Base-by-base conservation (phyloP, 257 asterid species). In the Catharanthus roseus region DNA sequence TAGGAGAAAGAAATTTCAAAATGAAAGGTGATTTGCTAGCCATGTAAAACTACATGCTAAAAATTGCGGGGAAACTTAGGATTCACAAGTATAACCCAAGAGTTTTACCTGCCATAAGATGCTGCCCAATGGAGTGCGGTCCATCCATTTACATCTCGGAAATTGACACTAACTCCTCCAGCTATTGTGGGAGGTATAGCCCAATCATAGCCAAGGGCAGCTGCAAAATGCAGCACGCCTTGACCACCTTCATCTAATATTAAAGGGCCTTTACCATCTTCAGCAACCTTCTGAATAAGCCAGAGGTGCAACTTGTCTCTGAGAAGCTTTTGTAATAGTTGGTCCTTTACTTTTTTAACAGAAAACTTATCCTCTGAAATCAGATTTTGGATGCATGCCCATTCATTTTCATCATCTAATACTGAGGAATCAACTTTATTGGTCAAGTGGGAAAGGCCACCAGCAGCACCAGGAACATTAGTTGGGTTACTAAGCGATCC, bases 61-160 rank as follows among this genome's bases (percentile, higher is more conserved):
- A 10, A 56, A 12, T 28, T 62, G 33, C 18, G 34, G 24, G n/a
- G 15, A 61, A 24, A 62, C 16, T 0, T 2, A 33, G 24, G 6
- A 34, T 62, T 62, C 18, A 8, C 23, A 34, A 16, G 45, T 33
- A 34, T 4, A 34, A 10, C 29, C 29, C 47, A 36, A 34, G 41
- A 62, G 6, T 19, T 16, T 62, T 79, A 92, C 98, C 98, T 88
- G 81, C 98, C 98, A 81, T 79, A 88, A 68, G 72, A 80, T 54
- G 98, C 98, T 39, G 98, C 98, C 98, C 98, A 92, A 78, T 92
- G 98, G 77, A 92, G 96, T 0, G 97, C 97, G 49, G 93, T 92
- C 96, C 98, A 88, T 73, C 98, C 98, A 83, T 86, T 90, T 13
- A 75, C 81, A 79, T 92, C 98, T 76, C 98, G 89, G 73, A 89